phyloP scores from a whole-genome alignment of 768 basidiomycete species.

The Solioccasus polychromus region DNA sequence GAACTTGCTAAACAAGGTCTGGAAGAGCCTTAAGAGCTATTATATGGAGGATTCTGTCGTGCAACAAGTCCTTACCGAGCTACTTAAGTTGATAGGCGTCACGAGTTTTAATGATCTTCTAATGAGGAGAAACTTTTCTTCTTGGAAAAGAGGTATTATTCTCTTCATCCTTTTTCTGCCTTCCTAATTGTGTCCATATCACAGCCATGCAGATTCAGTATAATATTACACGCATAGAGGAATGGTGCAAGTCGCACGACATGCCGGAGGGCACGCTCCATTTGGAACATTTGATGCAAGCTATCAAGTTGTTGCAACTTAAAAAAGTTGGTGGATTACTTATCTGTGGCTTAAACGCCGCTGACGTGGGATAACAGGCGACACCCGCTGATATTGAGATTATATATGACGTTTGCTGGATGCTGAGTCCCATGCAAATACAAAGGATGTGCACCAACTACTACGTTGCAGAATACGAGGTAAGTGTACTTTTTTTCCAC shows the following conservation, averaged over 20 bases:
- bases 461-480: constrained; percentile 99
- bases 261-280: constrained; percentile 99
- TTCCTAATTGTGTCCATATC: constrained; percentile 2
- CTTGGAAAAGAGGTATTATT: constrained; percentile 91
- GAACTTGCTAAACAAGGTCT: constrained; percentile 94
- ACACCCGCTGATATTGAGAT: constrained; percentile 96
- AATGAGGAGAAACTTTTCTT: constrained; percentile 98
- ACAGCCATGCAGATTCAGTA: constrained; percentile 99
- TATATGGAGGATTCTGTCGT: constrained; percentile 98
- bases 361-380: constrained; percentile 47
- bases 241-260: constrained; percentile 99
- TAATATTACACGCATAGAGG: constrained; percentile 95
- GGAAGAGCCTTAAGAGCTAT: constrained; percentile 97
- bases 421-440: constrained; percentile 98
- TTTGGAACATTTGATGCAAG: constrained; percentile 98
- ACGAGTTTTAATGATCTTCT: constrained; percentile 97
- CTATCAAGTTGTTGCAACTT: constrained; percentile 94
- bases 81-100: constrained; percentile 93
- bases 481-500: constrained; percentile 31
- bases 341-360: not conserved
- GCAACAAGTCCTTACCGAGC: constrained; percentile 91
- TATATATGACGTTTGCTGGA: constrained; percentile 99
- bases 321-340: constrained; percentile 71
- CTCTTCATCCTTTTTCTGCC: not conserved
- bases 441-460: constrained; percentile 99